phyloP scores from a whole-genome alignment of 495 filamentous ascomycete genomes.

The Acidiella bohemica region DNA sequence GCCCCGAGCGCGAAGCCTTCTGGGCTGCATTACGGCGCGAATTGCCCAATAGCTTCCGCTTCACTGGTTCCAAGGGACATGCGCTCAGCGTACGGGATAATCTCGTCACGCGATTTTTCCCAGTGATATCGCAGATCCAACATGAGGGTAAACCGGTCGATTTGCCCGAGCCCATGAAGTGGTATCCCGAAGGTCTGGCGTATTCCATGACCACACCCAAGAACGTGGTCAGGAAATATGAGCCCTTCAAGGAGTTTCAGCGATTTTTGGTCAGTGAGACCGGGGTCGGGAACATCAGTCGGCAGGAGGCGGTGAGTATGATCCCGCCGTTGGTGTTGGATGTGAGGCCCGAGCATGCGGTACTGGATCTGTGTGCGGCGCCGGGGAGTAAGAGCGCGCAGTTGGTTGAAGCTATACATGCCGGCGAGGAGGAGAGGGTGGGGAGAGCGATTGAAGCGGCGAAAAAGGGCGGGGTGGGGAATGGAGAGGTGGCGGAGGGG shows the following conservation, averaged over 20 bases:
- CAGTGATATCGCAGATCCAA: constrained; percentile 68
- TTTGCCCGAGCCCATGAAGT: constrained; percentile 63
- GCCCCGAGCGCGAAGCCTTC: constrained; percentile 62
- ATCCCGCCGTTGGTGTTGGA: constrained; percentile 93
- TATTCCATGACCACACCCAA: constrained; percentile 97
- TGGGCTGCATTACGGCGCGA: constrained; percentile 70
- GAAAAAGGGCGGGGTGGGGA: constrained; percentile 2
- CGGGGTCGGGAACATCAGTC: constrained; percentile 87
- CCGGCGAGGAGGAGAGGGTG: constrained; percentile 76
- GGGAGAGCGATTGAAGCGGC: constrained; percentile 31
- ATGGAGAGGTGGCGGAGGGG: constrained; percentile 31
- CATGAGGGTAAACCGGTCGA: constrained; percentile 67
- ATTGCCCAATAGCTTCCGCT: constrained; percentile 90
- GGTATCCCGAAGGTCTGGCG: constrained; percentile 87
- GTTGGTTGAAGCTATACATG: constrained; percentile 84
- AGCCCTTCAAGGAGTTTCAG: constrained; percentile 87
- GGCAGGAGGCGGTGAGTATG: constrained; percentile 97
- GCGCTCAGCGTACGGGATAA: constrained; percentile 75
- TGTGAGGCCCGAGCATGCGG: constrained; percentile 74
- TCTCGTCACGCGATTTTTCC: constrained; percentile 75
- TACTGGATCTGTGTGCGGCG: constrained; percentile 90
- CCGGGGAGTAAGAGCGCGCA: constrained; percentile 95
- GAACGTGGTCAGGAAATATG: constrained; percentile 76
- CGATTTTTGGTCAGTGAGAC: constrained; percentile 98
- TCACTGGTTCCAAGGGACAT: constrained; percentile 84